Percentiles rank a stretch among this genome's conserved stretches.
These are phyloP conservation scores for Xylaria polymorpha DNA, from an alignment of 2,329 filamentous ascomycete genomes.

Conservation along the genomic window DNA sequence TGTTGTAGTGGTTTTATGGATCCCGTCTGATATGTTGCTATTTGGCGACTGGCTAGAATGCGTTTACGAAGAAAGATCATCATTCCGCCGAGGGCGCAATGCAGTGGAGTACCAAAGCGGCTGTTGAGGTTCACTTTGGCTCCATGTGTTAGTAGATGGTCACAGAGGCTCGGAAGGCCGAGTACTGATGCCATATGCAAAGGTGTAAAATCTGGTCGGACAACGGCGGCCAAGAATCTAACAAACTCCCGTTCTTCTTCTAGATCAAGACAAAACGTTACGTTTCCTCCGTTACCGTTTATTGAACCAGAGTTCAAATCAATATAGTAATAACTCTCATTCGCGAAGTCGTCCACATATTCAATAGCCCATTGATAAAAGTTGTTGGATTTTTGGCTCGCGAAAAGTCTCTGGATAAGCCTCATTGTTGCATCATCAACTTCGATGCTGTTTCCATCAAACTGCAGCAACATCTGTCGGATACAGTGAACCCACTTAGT, in stretches of 20 bases:
- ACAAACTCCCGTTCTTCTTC: too few relatives aligned
- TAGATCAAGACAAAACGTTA: too few relatives aligned
- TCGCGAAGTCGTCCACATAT: neutral
- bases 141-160: slow-evolving; percentile 7
- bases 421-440: slow-evolving; percentile 2
- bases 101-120: slow-evolving; percentile 19
- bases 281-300: too few relatives aligned
- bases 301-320: neutral
- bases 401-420: slow-evolving; percentile 13
- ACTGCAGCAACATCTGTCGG: neutral
- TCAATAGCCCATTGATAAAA: slow-evolving; percentile 19
- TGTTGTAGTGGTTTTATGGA: neutral
- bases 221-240: neutral
- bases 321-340: neutral
- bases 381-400: neutral
- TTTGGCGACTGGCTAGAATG: neutral
- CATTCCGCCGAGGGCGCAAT: slow-evolving; percentile 16
- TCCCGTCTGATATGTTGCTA: neutral
- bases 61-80: neutral
- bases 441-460: neutral
- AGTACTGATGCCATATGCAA: slow-evolving; percentile 24
- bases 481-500: neutral
- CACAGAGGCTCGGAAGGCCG: slow-evolving; percentile 11
- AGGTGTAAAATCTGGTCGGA: slow-evolving; percentile 25
- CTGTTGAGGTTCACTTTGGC: slow-evolving; percentile 22